Base-by-base conservation (phyloP, 179 eudicot genomes). In the Drosera spatulata region DNA sequence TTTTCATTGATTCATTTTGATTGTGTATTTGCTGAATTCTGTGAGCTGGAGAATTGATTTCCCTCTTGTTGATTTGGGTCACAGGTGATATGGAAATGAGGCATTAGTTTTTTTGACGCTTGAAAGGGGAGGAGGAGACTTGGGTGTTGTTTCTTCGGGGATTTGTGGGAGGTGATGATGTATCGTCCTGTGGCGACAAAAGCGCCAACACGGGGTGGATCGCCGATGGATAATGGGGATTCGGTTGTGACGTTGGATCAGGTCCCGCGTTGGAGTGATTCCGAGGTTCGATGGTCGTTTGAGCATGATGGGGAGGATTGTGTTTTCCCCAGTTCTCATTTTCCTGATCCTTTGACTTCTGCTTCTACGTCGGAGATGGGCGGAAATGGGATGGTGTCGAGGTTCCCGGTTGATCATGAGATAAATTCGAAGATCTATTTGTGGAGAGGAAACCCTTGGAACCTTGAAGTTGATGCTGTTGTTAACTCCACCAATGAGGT, bases 361-460 rank as follows among this genome's bases (percentile, higher is more conserved):
- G 72, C 80, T 39, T 68, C 87, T 48, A 86, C 80, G 59, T 83
- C 78, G 7, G 95, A 77, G 71, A 74, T 72, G 69, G 80, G 82
- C 44, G 77, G 68, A 40, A 80, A 77, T 64, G 79, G 77, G 6
- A 63, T 68, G 73, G 74, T 79, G 43, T 93, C 97, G 1, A 93
- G 82, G 65, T 93, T 93, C 68, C 99, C 99, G 11, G 86, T 89
- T 68, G 94, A 89, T 62, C 85, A 79, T 61, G 93, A 84, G 48
- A 80, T 86, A 49, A 89, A 86, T 75, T 84, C 82, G 3, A 93
- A 76, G 79, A 79, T 93, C 61, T 93, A 89, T 80, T 77, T 93
- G 39, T 89, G 96, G 99, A 86, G 97, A 66, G 99, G 99, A 37
- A 57, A 89, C 61, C 99, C 99, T 59, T 89, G 99, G 95, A 89